phyloP scores from a whole-genome alignment of 768 basidiomycete species.

The Boletus sp. region DNA sequence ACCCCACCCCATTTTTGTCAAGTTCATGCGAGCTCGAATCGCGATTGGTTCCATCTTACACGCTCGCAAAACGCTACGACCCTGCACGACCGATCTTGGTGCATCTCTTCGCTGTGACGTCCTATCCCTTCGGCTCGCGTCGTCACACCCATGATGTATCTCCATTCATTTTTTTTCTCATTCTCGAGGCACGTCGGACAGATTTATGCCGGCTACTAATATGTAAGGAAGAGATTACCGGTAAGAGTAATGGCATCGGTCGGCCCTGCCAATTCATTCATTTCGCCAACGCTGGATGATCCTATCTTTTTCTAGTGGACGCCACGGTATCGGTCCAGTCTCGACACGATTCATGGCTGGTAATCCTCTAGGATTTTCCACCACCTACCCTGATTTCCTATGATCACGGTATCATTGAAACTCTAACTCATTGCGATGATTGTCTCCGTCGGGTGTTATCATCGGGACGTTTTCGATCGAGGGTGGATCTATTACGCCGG shows the following conservation, averaged over 20 bases:
- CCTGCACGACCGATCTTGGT: not conserved
- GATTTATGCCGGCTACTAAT: not conserved
- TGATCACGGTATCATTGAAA: not conserved
- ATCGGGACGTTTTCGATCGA: not conserved
- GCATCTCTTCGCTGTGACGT: not conserved
- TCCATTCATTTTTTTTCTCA: not conserved
- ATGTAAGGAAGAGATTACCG: not conserved
- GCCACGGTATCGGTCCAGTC: not conserved
- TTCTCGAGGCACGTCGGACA: not conserved
- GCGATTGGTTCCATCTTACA: not conserved
- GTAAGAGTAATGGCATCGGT: not conserved
- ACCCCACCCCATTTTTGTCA: not conserved
- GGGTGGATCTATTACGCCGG: not conserved
- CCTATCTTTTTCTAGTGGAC: not conserved
- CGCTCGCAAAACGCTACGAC: not conserved
- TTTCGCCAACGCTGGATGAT: not conserved
- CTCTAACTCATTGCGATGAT: not conserved
- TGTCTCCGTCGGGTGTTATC: not conserved
- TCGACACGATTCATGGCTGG: no score
- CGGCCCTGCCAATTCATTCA: not conserved
- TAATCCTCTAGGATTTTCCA: not conserved
- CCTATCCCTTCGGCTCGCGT: not conserved
- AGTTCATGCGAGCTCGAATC: not conserved
- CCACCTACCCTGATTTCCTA: not conserved
- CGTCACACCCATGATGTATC: not conserved